Evolutionary conservation across 108 stramenopile species (phyloP).

Genomic region (Conticribra guillardii): DNA sequence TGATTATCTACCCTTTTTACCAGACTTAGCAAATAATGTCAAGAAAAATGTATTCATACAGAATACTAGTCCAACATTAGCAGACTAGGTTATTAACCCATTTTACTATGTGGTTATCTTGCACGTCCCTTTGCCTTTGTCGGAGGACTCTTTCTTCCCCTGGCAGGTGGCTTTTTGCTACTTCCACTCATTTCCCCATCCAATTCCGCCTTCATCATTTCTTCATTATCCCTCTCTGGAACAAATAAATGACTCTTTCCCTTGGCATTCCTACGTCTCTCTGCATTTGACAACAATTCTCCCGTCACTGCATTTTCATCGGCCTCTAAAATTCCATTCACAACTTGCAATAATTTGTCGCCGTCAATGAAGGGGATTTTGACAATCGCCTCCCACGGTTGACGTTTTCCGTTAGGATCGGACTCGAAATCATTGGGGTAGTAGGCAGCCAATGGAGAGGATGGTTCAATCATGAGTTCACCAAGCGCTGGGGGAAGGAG

Average conservation of each 20-base stretch:
- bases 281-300: slow-evolving; percentile 66
- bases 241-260: slow-evolving; percentile 68
- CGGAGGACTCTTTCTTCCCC: background rate
- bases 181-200: slow-evolving; percentile 20
- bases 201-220: background rate
- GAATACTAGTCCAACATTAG: no score
- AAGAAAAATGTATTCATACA: no score
- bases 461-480: slow-evolving; percentile 90
- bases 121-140: background rate
- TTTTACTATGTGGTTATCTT: no score
- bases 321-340: slow-evolving; percentile 66
- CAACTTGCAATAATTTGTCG: slow-evolving; percentile 74
- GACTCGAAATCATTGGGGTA: slow-evolving; percentile 87
- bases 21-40: no score
- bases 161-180: background rate
- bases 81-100: no score
- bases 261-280: slow-evolving; percentile 70
- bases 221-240: slow-evolving; percentile 31
- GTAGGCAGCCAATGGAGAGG: slow-evolving; percentile 85
- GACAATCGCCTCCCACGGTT: slow-evolving; percentile 97
- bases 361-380: slow-evolving; percentile 97
- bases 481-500: slow-evolving; percentile 89
- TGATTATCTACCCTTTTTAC: no score
- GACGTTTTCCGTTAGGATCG: slow-evolving; percentile 90
- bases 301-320: slow-evolving; percentile 45